phyloP scores from a whole-genome alignment of 768 basidiomycete genomes.

The Guyanaporus albipodus region DNA sequence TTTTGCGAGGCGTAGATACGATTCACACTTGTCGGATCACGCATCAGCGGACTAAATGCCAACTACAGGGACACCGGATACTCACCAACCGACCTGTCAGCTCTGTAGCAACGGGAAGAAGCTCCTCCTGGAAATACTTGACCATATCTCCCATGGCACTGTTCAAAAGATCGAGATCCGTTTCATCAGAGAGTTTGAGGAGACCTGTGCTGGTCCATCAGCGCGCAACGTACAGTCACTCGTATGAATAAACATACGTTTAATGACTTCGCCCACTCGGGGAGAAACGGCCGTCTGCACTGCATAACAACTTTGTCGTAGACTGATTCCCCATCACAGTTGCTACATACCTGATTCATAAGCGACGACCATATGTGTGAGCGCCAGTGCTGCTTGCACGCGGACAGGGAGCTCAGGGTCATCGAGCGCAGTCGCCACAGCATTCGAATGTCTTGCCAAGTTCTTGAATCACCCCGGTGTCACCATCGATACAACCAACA shows the following conservation, averaged over 20 bases:
- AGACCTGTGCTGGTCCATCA: slow-evolving; percentile 50
- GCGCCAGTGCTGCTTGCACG: slow-evolving; percentile 75
- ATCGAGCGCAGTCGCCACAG: slow-evolving; percentile 63
- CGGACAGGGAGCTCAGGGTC: slow-evolving; percentile 80
- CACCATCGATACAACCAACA: background rate
- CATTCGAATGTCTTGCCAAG: slow-evolving; percentile 59
- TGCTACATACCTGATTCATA: slow-evolving; percentile 55
- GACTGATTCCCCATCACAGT: background rate
- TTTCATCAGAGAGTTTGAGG: slow-evolving; percentile 88
- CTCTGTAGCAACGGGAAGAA: slow-evolving; percentile 81
- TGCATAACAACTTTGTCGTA: slow-evolving; percentile 20
- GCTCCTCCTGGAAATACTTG: slow-evolving; percentile 76
- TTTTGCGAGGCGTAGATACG: slow-evolving; percentile 73
- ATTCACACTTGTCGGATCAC: slow-evolving; percentile 55
- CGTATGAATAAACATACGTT: slow-evolving; percentile 45
- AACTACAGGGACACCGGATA: slow-evolving; percentile 3
- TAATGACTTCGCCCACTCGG: slow-evolving; percentile 82
- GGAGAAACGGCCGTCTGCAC: slow-evolving; percentile 69
- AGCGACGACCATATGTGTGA: slow-evolving; percentile 68
- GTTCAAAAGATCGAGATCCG: slow-evolving; percentile 82
- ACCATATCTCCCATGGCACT: slow-evolving; percentile 84
- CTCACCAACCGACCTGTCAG: slow-evolving; percentile 72
- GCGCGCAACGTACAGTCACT: background rate
- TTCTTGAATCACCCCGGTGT: slow-evolving; percentile 40
- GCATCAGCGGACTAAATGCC: background rate